A percentile compares a stretch with the other conserved stretches of the same genome.
phyloP scores from a whole-genome alignment of 306 rosid species.

The Cicer bijugum region DNA sequence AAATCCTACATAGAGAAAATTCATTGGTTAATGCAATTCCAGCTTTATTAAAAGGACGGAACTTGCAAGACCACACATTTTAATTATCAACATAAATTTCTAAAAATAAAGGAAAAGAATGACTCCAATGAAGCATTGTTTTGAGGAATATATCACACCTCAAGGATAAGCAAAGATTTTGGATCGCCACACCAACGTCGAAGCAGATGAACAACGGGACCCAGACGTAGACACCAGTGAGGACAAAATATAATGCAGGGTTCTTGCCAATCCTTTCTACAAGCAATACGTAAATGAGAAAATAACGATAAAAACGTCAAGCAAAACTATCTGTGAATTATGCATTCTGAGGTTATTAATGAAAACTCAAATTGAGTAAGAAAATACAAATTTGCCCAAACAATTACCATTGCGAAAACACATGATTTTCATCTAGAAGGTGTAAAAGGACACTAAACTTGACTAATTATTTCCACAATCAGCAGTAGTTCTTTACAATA shows the following conservation, averaged over 20 bases:
- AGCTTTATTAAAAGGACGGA: slow-evolving; percentile 17
- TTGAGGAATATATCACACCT: slow-evolving; percentile 53
- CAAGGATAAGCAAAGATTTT: slow-evolving; percentile 80
- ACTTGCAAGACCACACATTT: slow-evolving; percentile 13
- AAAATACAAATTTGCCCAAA: slow-evolving; percentile 8
- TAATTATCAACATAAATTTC: neutral
- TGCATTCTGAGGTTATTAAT: slow-evolving; percentile 16
- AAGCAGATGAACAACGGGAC: slow-evolving; percentile 88
- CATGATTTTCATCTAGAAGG: slow-evolving; percentile 10
- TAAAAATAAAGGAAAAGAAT: neutral
- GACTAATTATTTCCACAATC: slow-evolving; percentile 1
- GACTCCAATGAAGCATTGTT: slow-evolving; percentile 11
- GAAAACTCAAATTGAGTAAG: slow-evolving; percentile 23
- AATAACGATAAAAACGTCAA: neutral
- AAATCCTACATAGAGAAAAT: slow-evolving; percentile 56
- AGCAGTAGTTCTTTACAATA: neutral
- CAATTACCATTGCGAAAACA: neutral
- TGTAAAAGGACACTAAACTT: slow-evolving; percentile 5
- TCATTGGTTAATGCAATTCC: slow-evolving; percentile 28
- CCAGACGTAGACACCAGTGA: slow-evolving; percentile 87
- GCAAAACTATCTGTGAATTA: slow-evolving; percentile 8
- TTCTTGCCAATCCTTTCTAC: slow-evolving; percentile 79
- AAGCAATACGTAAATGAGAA: slow-evolving; percentile 42
- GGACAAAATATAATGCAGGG: slow-evolving; percentile 87
- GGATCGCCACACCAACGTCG: slow-evolving; percentile 76